Base-by-base conservation (phyloP, 495 filamentous ascomycete genomes). In the Xylaria palmicola region DNA sequence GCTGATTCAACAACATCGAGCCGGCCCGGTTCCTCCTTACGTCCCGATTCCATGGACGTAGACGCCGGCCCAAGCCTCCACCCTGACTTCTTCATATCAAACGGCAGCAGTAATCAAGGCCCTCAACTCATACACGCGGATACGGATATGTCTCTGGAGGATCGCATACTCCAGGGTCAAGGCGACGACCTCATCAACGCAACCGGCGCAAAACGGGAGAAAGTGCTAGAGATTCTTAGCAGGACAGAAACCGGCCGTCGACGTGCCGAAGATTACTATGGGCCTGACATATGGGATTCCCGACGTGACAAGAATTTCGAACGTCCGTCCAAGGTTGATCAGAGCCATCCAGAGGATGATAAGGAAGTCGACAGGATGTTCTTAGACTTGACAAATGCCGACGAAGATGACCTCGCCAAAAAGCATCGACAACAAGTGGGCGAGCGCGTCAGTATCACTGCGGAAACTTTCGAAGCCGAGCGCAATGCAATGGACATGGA, bases 331-430 rank as follows among this genome's bases (percentile, higher is more conserved):
- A 67, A 65, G 17, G 65, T 69, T 32, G 59, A 59, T 13, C 65
- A 65, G n/a, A 60, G 22, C 26, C 64, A 71, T 1, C 74, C 75
- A 2, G 68, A 75, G 8, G 79, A 78, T 40, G 76, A 77, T n/a
- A 74, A 73, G 9, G 73, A 74, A 9, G 77, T 79, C 13, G 74
- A 80, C 55, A 77, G 74, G 66, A 82, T 85, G 77, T 85, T 83
- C 63, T 69, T 76, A 36, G 82, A 83, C 30, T 61, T 83, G 13
- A 80, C 79, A 0, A 78, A 82, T 52, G 69, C 78, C 19, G 79
- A 80, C 27, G 79, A 83, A 30, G 78, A 79, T n/a, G 78, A 78
- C 0, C 71, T 77, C 13, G 49, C 56, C 8, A 72, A 69, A 54
- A 71, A 69, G 53, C 68, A 70, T 45, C 59, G 67, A 48, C 62